Percentiles rank a stretch among this genome's conserved stretches.
phyloP scores from a whole-genome alignment of 106 monocot genomes.

The Chionographis japonica region DNA sequence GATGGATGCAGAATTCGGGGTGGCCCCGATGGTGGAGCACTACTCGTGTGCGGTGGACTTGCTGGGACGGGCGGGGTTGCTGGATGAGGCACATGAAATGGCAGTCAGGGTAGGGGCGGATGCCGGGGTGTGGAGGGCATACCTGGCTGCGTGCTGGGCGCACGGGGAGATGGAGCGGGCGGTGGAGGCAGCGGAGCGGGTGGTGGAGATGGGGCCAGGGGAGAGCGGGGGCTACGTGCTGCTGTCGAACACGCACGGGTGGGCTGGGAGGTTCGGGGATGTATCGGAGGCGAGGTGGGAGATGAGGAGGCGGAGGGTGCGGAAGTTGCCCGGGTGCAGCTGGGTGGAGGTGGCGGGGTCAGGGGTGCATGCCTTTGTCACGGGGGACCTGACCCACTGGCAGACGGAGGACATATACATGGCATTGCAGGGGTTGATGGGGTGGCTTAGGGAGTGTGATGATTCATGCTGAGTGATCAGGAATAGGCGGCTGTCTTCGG shows the following conservation, averaged over 20 bases:
- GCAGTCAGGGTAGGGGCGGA: conserved; percentile 25
- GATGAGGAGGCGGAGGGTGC: conserved; percentile 50
- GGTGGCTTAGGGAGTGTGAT: conserved; percentile 32
- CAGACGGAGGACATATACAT: conserved; percentile 29
- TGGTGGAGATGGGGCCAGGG: conserved; percentile 41
- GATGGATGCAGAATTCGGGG: conserved; percentile 45
- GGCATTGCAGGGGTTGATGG: conserved; percentile 25
- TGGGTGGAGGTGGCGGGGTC: conserved; percentile 60
- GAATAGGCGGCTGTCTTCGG: too few species aligned
- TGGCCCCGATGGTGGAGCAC: conserved; percentile 57
- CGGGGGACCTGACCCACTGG: conserved; percentile 35
- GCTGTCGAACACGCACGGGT: conserved; percentile 58
- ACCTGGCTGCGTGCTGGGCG: conserved; percentile 53
- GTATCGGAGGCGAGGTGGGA: conserved; percentile 37
- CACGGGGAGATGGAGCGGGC: conserved; percentile 40
- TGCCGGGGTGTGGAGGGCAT: conserved; percentile 57
- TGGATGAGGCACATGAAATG: conserved; percentile 51
- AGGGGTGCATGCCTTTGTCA: conserved; percentile 41
- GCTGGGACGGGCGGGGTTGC: conserved; percentile 62
- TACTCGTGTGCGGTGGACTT: conserved; percentile 78
- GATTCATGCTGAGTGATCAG: conserved; percentile 10
- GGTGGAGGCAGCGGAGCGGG: conserved; percentile 32
- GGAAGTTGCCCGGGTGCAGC: conserved; percentile 67
- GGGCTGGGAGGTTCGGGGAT: conserved; percentile 39
- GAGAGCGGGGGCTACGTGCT: conserved; percentile 62